phyloP scores from a whole-genome alignment of 2,329 filamentous ascomycete genomes.

The Epichloe brachyelytri region DNA sequence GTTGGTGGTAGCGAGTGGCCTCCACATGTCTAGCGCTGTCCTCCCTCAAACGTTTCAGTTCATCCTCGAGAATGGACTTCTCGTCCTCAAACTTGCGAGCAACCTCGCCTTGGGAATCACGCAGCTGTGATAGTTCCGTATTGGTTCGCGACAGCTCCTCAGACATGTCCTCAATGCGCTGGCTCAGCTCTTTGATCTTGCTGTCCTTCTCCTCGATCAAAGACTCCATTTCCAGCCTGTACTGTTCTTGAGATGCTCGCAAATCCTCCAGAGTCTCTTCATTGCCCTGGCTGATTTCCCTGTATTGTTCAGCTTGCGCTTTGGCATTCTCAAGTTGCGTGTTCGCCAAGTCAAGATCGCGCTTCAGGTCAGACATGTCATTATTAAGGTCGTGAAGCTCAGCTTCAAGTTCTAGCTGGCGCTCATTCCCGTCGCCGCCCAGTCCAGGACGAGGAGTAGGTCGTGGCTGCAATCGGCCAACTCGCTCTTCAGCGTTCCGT shows the following conservation, averaged over 20 bases:
- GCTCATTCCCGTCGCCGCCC: conserved; percentile 27
- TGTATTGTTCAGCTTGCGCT: conserved; percentile 75
- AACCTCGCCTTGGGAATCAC: conserved; percentile 68
- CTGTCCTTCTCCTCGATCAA: conserved; percentile 64
- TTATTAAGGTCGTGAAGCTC: conserved; percentile 69
- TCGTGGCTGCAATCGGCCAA: conserved; percentile 68
- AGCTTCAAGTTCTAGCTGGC: conserved; percentile 39
- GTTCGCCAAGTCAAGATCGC: conserved; percentile 70
- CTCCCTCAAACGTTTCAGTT: conserved; percentile 70
- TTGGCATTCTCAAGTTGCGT: conserved; percentile 72
- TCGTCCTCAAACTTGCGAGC: conserved; percentile 65
- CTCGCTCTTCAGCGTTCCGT: conserved; percentile 76
- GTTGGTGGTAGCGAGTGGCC: conserved; percentile 72
- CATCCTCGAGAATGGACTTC: conserved; percentile 63
- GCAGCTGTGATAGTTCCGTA: conserved; percentile 65
- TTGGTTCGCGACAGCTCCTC: conserved; percentile 72
- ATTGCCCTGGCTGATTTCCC: conserved; percentile 69
- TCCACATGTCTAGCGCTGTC: conserved; percentile 70
- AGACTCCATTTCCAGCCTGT: conserved; percentile 72
- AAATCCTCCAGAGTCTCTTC: conserved; percentile 79
- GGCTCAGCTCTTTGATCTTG: conserved; percentile 68
- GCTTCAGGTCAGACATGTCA: conserved; percentile 76
- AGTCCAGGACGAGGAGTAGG: conserved; percentile 49
- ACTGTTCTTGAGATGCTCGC: conserved; percentile 71
- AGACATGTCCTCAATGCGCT: conserved; percentile 72